These are phyloP conservation scores for Saksenaea vasiformis DNA, from an alignment of 371 early-diverging fungal species.

Conservation along the genomic window DNA sequence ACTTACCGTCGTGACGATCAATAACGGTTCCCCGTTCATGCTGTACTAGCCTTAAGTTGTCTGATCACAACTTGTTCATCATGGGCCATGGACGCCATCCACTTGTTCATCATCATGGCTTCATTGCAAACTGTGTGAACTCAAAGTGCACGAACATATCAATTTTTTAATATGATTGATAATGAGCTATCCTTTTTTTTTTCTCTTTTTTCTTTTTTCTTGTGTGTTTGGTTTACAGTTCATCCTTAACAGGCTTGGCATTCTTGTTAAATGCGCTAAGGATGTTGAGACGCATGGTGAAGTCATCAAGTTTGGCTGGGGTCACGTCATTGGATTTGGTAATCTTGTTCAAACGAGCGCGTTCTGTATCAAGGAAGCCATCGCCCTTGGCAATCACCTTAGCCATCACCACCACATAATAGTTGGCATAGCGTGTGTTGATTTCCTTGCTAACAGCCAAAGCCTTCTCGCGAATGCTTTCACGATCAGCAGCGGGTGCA, in stretches of 20 bases:
- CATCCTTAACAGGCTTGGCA: constrained; percentile 43
- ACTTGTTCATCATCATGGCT: background rate
- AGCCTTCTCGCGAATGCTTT: constrained; percentile 40
- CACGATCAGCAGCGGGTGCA: constrained; percentile 38
- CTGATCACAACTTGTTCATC: no score
- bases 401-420: constrained; percentile 78
- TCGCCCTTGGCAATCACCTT: constrained; percentile 63
- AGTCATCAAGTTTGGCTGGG: constrained; percentile 70
- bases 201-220: background rate
- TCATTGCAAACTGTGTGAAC: background rate
- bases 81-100: background rate
- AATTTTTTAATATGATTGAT: background rate
- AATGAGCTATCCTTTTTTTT: background rate
- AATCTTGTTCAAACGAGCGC: constrained; percentile 72
- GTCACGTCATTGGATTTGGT: constrained; percentile 59
- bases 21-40: background rate
- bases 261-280: constrained; percentile 58
- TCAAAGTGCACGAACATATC: background rate
- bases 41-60: no score
- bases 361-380: constrained; percentile 65
- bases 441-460: constrained; percentile 29
- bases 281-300: constrained; percentile 77
- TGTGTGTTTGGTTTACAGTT: constrained; percentile 38
- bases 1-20: no score
- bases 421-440: constrained; percentile 54